Evolutionary conservation across 345 rosid genomes (phyloP).

Genomic region (Populus davidiana): DNA sequence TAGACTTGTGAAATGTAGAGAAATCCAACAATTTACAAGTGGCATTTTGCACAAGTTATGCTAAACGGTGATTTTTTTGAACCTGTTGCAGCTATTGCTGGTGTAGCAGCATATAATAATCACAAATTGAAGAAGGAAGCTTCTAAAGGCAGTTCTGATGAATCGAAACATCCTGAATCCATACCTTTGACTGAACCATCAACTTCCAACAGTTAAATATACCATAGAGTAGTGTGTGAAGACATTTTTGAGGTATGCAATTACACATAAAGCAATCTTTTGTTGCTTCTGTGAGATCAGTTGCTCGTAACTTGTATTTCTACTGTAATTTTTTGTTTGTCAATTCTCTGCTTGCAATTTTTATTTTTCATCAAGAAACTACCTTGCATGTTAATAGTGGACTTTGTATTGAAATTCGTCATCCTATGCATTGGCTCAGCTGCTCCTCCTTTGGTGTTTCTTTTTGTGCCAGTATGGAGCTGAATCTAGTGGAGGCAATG

Average conservation of each 20-base stretch:
- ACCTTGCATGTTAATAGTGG: neutral
- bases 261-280: neutral
- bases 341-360: neutral
- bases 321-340: neutral
- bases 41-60: neutral
- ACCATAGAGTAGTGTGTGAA: neutral
- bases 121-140: constrained; percentile 86
- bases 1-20: neutral
- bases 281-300: neutral
- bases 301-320: neutral
- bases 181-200: constrained; percentile 39
- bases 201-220: constrained; percentile 28
- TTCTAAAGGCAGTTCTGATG: constrained; percentile 34
- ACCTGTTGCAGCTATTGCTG: constrained; percentile 63
- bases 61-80: neutral
- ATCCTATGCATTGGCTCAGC: constrained; percentile 1
- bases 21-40: neutral
- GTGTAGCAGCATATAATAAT: constrained; percentile 97
- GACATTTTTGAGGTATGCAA: constrained; percentile 27
- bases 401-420: neutral
- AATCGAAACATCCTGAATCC: constrained; percentile 38
- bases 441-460: constrained; percentile 8
- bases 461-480: constrained; percentile 15
- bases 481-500: constrained; percentile 7
- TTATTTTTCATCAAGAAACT: constrained; percentile 9